Conservation (phyloP, 768 basidiomycete genomes). For the Hericium coralloides region DNA sequence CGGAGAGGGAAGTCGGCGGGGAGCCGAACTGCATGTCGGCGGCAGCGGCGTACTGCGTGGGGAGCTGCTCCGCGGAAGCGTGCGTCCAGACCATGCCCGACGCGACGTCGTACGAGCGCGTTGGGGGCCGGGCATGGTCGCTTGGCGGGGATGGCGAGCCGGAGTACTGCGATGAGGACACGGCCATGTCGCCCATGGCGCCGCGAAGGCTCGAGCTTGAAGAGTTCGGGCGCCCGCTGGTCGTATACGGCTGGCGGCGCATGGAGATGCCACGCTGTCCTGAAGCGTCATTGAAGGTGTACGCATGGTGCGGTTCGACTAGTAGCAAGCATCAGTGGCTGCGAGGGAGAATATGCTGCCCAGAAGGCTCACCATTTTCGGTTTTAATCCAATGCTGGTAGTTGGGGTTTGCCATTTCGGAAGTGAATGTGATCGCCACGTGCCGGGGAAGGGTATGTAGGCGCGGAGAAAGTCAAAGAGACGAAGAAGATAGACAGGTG, state of each 20-base stretch:
- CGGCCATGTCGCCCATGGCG: constrained; percentile 39
- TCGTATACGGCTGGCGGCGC: no score
- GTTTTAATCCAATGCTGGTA: constrained; percentile 13
- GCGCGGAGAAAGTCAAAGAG: constrained; percentile 7
- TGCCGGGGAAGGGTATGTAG: constrained; percentile 7
- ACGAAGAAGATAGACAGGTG: constrained; percentile 3
- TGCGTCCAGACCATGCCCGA: constrained; percentile 17
- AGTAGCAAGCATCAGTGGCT: background rate
- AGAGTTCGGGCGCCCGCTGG: background rate
- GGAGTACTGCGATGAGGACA: constrained; percentile 25
- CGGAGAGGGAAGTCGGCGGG: constrained; percentile 10
- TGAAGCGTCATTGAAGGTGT: background rate
- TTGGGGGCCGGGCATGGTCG: constrained; percentile 13
- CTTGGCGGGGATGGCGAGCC: constrained; percentile 19
- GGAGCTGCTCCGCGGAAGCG: constrained; percentile 3
- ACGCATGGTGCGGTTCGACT: constrained; percentile 11
- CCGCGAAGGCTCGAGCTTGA: constrained; percentile 2
- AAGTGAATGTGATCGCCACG: constrained; percentile 9
- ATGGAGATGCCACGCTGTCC: background rate
- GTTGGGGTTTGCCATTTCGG: constrained; percentile 10
- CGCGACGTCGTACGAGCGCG: constrained; percentile 15
- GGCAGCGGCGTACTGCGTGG: constrained; percentile 1
- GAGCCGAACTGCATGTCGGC: constrained; percentile 11
- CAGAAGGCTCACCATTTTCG: constrained; percentile 8
- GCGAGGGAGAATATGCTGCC: no score